Evolutionary conservation across 495 filamentous ascomycete genomes (phyloP), one percentile per base, ranked within the genome.

Genomic region (Podospora fimiseda): DNA sequence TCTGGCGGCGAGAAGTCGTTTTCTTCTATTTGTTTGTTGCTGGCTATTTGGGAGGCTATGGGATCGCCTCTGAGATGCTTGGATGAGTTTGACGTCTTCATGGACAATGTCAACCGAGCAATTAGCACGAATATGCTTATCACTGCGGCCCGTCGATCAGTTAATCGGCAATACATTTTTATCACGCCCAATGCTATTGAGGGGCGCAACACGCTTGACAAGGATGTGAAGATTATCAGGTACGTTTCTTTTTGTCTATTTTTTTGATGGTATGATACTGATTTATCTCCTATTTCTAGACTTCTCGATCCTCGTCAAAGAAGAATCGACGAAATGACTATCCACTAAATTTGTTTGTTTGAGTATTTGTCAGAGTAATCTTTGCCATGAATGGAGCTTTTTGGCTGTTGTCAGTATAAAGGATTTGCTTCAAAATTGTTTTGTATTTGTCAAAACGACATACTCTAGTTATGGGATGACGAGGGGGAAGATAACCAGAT

Each of bases 51-150:
- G 93, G 93, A 97, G 63, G 94, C 93, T 38, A 97, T 99, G 92
- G 91, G 91, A 6, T 89, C 87, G 9, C 91, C 92, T 0, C 83
- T 99, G 49, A 80, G 93, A 37, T 97, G 94, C 63, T 78, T 99
- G 44, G 93, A 99, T 69, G 93, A 99, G 70, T 99, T 96, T 62
- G 93, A 99, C 71, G 93, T 99, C 38, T 99, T 95, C 72, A 99
- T 99, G 93, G 93, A 99, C 61, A 87, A 83, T 56, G 89, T 96
- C 51, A 99, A 99, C 66, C 81, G 93, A 41, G 90, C 88, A 48
- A 87, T 94, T 60, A 92, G 88, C 60, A 94, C 95, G 56, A 86
- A 87, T 56, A 91, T 97, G 89, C 92, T 99, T 61, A 88, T 94
- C 60, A 74, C 77, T 51, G 88, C 90, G 13, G 94, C 93, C 36